Evolutionary conservation across 2,329 filamentous ascomycete genomes (phyloP).

Genomic region (Macroventuria anomochaeta): DNA sequence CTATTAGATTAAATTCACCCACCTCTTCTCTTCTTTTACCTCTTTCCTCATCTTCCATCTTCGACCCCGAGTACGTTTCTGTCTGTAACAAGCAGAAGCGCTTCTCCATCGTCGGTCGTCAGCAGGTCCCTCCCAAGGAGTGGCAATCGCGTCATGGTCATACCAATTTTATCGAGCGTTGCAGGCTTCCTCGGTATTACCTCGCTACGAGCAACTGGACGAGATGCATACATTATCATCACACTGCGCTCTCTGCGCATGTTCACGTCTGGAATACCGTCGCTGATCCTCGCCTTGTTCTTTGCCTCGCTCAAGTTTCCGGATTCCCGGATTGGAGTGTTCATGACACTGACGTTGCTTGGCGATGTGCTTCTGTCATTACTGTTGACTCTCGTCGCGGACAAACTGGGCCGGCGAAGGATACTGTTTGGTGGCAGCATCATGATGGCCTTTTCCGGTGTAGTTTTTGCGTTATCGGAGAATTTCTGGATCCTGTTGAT

Average conservation of each 20-base stretch:
- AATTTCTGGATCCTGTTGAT: slow-evolving; percentile 49
- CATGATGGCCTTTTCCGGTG: slow-evolving; percentile 48
- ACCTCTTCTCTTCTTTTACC: slow-evolving; percentile 16
- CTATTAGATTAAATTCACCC: slow-evolving; percentile 12
- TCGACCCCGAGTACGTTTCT: not conserved
- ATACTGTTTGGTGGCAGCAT: slow-evolving; percentile 45
- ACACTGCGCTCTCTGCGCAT: slow-evolving; percentile 42
- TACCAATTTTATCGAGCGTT: slow-evolving; percentile 28
- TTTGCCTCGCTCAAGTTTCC: slow-evolving; percentile 46
- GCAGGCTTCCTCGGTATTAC: slow-evolving; percentile 41
- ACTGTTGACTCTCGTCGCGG: slow-evolving; percentile 49
- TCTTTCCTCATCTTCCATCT: slow-evolving; percentile 4
- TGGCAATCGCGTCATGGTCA: slow-evolving; percentile 21
- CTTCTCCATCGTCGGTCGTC: not conserved
- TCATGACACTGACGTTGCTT: slow-evolving; percentile 51
- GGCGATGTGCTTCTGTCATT: slow-evolving; percentile 49
- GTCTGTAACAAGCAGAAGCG: slow-evolving; percentile 4
- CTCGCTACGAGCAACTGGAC: slow-evolving; percentile 42
- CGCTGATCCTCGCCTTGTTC: slow-evolving; percentile 49
- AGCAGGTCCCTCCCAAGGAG: not conserved
- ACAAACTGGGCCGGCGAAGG: slow-evolving; percentile 44
- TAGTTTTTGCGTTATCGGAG: slow-evolving; percentile 44
- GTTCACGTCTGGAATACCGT: slow-evolving; percentile 47
- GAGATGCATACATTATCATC: slow-evolving; percentile 54
- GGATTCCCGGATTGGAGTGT: slow-evolving; percentile 47